phyloP scores from a whole-genome alignment of 768 basidiomycete genomes.

The Mycena metata region DNA sequence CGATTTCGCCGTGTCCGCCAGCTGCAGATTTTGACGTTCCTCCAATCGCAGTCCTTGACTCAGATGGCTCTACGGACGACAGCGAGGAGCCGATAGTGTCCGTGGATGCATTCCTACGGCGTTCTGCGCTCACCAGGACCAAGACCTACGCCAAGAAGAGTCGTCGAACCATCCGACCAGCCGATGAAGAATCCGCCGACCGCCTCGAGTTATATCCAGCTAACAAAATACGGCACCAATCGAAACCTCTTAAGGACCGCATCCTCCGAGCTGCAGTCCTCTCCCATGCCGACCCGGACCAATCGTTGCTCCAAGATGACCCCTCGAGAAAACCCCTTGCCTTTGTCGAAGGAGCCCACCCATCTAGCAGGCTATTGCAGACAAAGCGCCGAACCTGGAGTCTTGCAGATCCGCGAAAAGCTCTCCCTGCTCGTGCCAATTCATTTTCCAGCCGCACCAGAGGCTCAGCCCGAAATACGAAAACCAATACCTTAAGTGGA shows the following conservation, averaged over 20 bases:
- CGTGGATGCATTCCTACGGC: conserved; percentile 33
- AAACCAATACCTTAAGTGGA: conserved; percentile 25
- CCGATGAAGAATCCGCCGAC: neutral
- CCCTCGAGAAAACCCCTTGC: conserved; percentile 18
- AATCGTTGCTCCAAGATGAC: conserved; percentile 14
- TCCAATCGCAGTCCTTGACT: conserved; percentile 6
- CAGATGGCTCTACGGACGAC: conserved; percentile 1
- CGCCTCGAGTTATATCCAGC: neutral
- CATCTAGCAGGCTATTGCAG: neutral
- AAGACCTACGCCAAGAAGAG: conserved; percentile 27
- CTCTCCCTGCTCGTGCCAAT: conserved; percentile 18
- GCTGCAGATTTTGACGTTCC: neutral
- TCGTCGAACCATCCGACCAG: neutral
- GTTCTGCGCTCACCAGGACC: conserved; percentile 8
- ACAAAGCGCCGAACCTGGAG: conserved; percentile 26
- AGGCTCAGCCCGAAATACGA: neutral
- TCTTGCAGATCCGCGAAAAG: conserved; percentile 35
- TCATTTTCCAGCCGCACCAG: conserved; percentile 21
- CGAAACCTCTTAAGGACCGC: conserved; percentile 27
- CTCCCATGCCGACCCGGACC: conserved; percentile 24
- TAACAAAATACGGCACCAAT: neutral
- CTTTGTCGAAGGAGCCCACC: conserved; percentile 7
- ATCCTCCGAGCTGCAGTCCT: conserved; percentile 30
- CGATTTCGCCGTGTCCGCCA: neutral
- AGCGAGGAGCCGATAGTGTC: conserved; percentile 6